Percentiles rank a stretch among this genome's conserved stretches.
Evolutionary conservation across 495 filamentous ascomycete species (phyloP).

Genomic region (Haplographium delicatum): DNA sequence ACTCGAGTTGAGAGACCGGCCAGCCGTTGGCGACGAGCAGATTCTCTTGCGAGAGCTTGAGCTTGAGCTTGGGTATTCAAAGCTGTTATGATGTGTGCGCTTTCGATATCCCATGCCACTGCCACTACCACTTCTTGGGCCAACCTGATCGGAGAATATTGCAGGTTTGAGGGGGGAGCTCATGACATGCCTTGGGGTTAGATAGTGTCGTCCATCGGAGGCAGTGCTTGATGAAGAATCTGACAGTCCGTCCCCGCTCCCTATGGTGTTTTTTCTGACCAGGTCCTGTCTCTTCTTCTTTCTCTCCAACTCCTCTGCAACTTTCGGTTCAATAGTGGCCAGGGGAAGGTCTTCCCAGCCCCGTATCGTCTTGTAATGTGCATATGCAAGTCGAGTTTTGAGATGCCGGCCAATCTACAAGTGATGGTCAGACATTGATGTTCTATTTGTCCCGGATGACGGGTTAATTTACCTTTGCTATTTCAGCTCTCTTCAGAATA

Average conservation of each 20-base stretch:
- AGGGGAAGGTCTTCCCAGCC: constrained; percentile 77
- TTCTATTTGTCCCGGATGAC: no score
- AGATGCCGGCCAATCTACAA: constrained; percentile 82
- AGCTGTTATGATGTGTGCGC: constrained; percentile 44
- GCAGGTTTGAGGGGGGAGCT: constrained; percentile 60
- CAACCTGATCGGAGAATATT: constrained; percentile 64
- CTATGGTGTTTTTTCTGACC: constrained; percentile 40
- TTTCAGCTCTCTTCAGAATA: constrained; percentile 67
- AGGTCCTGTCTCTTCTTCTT: constrained; percentile 38
- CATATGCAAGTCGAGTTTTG: constrained; percentile 87
- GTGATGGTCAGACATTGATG: no score
- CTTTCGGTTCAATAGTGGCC: constrained; percentile 64
- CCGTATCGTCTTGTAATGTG: constrained; percentile 93
- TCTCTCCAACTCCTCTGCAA: constrained; percentile 62
- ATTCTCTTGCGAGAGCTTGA: constrained; percentile 56
- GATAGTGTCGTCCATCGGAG: constrained; percentile 44
- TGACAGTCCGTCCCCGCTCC: constrained; percentile 61
- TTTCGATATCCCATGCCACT: constrained; percentile 50
- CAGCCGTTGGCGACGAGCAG: constrained; percentile 59
- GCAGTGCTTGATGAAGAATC: constrained; percentile 69
- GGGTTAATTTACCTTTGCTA: constrained; percentile 74
- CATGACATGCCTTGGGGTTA: constrained; percentile 40
- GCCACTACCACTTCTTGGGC: constrained; percentile 35
- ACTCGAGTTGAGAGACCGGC: constrained; percentile 49
- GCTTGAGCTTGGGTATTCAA: constrained; percentile 36